These are phyloP conservation scores for Leucaena leucocephala DNA, from an alignment of 306 rosid species.

Conservation along the genomic window DNA sequence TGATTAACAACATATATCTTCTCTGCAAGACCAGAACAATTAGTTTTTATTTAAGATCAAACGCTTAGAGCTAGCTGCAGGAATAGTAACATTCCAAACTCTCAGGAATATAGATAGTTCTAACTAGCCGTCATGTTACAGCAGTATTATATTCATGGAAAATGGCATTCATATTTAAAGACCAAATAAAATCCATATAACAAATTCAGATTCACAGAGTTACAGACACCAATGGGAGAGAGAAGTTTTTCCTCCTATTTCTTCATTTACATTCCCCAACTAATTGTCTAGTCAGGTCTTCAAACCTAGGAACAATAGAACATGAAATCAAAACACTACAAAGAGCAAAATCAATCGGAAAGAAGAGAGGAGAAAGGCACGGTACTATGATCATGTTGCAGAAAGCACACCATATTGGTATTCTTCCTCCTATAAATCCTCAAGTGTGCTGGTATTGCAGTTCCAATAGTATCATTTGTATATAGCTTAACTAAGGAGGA, in stretches of 20 bases:
- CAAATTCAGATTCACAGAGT: constrained; percentile 63
- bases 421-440: constrained; percentile 11
- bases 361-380: constrained; percentile 27
- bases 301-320: constrained; percentile 46
- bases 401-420: constrained; percentile 33
- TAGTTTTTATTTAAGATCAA: no score
- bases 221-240: constrained; percentile 49
- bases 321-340: constrained; percentile 23
- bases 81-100: no score
- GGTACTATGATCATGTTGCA: constrained; percentile 45
- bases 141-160: no score
- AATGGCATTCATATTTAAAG: constrained; percentile 3
- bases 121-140: no score
- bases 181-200: constrained; percentile 45
- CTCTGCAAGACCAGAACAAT: no score
- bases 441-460: constrained; percentile 20
- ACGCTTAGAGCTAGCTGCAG: no score
- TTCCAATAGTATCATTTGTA: constrained; percentile 32
- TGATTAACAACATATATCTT: no score
- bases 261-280: constrained; percentile 50
- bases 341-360: constrained; percentile 30
- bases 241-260: constrained; percentile 40
- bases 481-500: constrained; percentile 40
- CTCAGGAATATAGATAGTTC: no score
- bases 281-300: constrained; percentile 46